Percentiles rank a stretch among this genome's conserved stretches.
Evolutionary conservation across 179 eudicot genomes (phyloP).

Genomic region (Kewa caespitosa): DNA sequence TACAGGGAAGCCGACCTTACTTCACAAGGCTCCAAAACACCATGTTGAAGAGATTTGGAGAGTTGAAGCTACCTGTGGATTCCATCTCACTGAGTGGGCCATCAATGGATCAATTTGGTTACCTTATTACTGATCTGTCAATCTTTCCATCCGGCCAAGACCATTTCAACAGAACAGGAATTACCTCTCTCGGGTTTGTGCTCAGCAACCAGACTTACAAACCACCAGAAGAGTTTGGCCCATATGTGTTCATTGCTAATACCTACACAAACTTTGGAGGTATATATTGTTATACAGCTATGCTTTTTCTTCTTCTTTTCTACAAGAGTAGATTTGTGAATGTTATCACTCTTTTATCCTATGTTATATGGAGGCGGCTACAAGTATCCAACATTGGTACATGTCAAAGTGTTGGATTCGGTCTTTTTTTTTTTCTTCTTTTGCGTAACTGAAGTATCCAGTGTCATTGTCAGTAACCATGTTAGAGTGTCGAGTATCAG

Average conservation of each 20-base stretch:
- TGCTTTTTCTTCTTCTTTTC: background rate
- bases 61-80: conserved; percentile 55
- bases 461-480: too few species aligned
- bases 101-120: conserved; percentile 26
- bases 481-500: too few species aligned
- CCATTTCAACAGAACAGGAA: conserved; percentile 51
- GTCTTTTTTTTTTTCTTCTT: too few species aligned
- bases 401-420: too few species aligned
- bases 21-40: conserved; percentile 33
- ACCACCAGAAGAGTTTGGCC: conserved; percentile 41
- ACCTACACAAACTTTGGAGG: conserved; percentile 35
- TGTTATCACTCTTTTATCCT: too few species aligned
- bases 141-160: conserved; percentile 53
- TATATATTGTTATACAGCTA: background rate
- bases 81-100: conserved; percentile 49
- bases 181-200: conserved; percentile 45
- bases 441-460: too few species aligned
- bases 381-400: too few species aligned
- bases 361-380: too few species aligned
- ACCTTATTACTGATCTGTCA: conserved; percentile 35
- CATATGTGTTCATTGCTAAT: conserved; percentile 48
- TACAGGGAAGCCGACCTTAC: conserved; percentile 28
- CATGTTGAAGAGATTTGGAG: conserved; percentile 33
- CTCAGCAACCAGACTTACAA: conserved; percentile 56
- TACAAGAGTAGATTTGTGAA: too few species aligned